Evolutionary conservation across 2,329 filamentous ascomycete genomes (phyloP).

Genomic region (Aspergillus sp.): DNA sequence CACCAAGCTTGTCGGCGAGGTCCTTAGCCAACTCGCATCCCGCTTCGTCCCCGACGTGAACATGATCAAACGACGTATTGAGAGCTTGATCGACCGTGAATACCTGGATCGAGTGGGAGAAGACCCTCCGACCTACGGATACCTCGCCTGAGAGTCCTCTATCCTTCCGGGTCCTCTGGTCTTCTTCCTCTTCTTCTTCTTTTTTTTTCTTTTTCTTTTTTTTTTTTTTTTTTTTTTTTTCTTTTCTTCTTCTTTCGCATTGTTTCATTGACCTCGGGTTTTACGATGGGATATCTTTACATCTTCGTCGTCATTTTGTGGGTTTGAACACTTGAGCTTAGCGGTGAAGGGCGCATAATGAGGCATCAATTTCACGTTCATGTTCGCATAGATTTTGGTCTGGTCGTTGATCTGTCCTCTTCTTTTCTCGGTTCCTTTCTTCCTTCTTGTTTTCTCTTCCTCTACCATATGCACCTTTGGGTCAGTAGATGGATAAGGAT

Average conservation of each 20-base stretch:
- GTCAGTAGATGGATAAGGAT: too few species aligned
- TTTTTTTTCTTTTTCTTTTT: background rate
- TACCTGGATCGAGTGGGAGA: constrained; percentile 49
- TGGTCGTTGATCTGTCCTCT: background rate
- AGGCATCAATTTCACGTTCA: constrained; percentile 6
- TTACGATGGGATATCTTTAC: background rate
- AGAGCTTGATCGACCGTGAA: constrained; percentile 54
- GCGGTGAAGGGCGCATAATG: constrained; percentile 21
- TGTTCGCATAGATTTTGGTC: constrained; percentile 10
- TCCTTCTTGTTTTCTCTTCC: background rate
- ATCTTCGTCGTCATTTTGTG: background rate
- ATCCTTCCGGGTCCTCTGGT: background rate
- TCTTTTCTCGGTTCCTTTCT: background rate
- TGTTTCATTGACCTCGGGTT: background rate
- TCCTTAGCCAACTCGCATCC: constrained; percentile 47
- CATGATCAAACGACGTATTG: constrained; percentile 55
- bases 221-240: background rate
- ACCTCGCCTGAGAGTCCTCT: constrained; percentile 37
- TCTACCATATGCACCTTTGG: too few species aligned
- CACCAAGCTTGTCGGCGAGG: constrained; percentile 51
- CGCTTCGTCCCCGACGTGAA: constrained; percentile 53
- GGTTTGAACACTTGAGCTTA: constrained; percentile 18
- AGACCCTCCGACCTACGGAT: constrained; percentile 47
- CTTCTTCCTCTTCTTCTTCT: background rate
- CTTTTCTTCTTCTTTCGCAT: background rate